Conservation (phyloP, 169 alveolate genomes). For the Plasmodium ovale region DNA sequence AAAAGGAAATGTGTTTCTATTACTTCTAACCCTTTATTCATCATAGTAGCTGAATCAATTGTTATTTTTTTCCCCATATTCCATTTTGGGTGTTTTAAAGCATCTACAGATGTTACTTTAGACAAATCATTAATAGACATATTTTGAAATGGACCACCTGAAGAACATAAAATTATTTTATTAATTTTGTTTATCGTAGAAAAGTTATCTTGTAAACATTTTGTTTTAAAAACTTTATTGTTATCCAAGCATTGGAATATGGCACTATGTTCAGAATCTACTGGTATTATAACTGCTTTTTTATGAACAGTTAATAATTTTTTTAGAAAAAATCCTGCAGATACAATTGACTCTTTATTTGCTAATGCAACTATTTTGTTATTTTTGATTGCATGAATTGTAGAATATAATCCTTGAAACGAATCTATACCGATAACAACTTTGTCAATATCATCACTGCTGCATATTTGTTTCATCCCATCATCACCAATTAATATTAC, state of each 20-base stretch:
- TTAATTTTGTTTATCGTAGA: slow-evolving; percentile 76
- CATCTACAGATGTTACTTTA: slow-evolving; percentile 76
- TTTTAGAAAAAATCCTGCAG: slow-evolving; percentile 83
- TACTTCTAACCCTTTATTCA: slow-evolving; percentile 91
- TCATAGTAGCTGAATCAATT: slow-evolving; percentile 90
- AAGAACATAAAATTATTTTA: slow-evolving; percentile 78
- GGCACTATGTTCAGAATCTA: slow-evolving; percentile 91
- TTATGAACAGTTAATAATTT: slow-evolving; percentile 60
- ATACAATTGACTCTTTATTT: slow-evolving; percentile 90
- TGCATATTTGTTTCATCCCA: slow-evolving; percentile 81
- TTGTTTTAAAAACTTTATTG: slow-evolving; percentile 50
- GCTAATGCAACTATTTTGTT: slow-evolving; percentile 89
- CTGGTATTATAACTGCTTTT: slow-evolving; percentile 81
- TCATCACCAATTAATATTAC: slow-evolving; percentile 78
- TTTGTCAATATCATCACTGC: slow-evolving; percentile 76
- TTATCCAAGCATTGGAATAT: slow-evolving; percentile 87
- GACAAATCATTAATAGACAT: slow-evolving; percentile 41
- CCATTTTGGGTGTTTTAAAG: slow-evolving; percentile 89
- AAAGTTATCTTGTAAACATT: slow-evolving; percentile 39
- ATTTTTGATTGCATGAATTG: slow-evolving; percentile 85
- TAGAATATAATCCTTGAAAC: slow-evolving; percentile 90
- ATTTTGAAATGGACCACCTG: slow-evolving; percentile 87
- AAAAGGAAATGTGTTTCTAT: slow-evolving; percentile 89
- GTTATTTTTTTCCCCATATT: slow-evolving; percentile 91
- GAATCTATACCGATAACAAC: slow-evolving; percentile 89